These are phyloP conservation scores for Triadica sebifera DNA, from an alignment of 345 rosid species.

Conservation along the genomic window DNA sequence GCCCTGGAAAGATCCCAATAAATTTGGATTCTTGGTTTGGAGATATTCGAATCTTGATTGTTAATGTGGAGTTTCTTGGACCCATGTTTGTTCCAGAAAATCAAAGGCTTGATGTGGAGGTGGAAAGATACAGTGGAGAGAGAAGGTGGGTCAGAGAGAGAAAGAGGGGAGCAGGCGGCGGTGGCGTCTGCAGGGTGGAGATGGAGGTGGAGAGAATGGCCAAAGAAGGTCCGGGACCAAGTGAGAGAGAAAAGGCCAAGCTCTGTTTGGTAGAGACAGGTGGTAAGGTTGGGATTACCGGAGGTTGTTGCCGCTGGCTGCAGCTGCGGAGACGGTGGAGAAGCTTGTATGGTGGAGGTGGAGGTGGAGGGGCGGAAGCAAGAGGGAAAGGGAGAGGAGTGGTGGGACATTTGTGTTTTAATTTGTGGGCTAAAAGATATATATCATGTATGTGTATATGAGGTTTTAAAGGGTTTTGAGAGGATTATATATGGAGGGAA, in stretches of 20 bases:
- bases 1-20: slow-evolving; percentile 84
- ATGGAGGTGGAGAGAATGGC: slow-evolving; percentile 75
- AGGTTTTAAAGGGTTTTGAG: slow-evolving; percentile 22
- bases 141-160: slow-evolving; percentile 46
- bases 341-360: slow-evolving; percentile 14
- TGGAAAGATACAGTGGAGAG: slow-evolving; percentile 57
- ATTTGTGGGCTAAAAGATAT: too few relatives aligned
- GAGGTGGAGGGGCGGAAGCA: slow-evolving; percentile 48
- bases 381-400: slow-evolving; percentile 40
- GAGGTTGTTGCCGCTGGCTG: slow-evolving; percentile 22
- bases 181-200: slow-evolving; percentile 56
- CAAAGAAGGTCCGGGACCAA: slow-evolving; percentile 72
- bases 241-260: slow-evolving; percentile 81
- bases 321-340: slow-evolving; percentile 1
- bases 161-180: slow-evolving; percentile 35
- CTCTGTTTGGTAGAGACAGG: slow-evolving; percentile 70
- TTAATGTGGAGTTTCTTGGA: slow-evolving; percentile 42
- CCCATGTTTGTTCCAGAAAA: slow-evolving; percentile 83
- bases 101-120: slow-evolving; percentile 60
- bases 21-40: slow-evolving; percentile 41
- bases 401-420: slow-evolving; percentile 46
- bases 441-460: too few relatives aligned
- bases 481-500: neutral
- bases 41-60: neutral
- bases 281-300: slow-evolving; percentile 56